Conservation (phyloP, 768 basidiomycete species). For the Ramaria sp. region DNA sequence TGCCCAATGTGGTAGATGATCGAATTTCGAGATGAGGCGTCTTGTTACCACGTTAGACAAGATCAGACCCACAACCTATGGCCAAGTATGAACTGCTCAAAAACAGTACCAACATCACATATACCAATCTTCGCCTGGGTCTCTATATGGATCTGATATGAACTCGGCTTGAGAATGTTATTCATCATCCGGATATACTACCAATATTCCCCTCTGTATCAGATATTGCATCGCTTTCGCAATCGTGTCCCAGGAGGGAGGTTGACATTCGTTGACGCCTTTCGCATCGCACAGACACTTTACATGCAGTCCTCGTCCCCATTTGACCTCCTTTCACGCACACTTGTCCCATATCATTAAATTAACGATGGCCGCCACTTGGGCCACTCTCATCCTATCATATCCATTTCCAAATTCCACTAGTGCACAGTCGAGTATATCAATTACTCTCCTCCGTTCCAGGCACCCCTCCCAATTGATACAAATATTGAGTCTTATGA, state of each 20-base stretch:
- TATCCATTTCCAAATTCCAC: slow-evolving; percentile 20
- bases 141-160: slow-evolving; percentile 89
- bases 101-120: slow-evolving; percentile 84
- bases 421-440: slow-evolving; percentile 41
- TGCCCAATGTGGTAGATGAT: slow-evolving; percentile 52
- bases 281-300: slow-evolving; percentile 50
- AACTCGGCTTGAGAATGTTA: slow-evolving; percentile 17
- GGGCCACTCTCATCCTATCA: slow-evolving; percentile 59
- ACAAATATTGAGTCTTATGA: slow-evolving; percentile 48
- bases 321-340: slow-evolving; percentile 48
- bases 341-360: slow-evolving; percentile 81
- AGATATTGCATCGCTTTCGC: slow-evolving; percentile 82
- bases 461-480: slow-evolving; percentile 56
- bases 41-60: slow-evolving; percentile 64
- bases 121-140: slow-evolving; percentile 81
- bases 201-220: slow-evolving; percentile 82
- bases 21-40: slow-evolving; percentile 54
- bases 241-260: slow-evolving; percentile 76
- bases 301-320: slow-evolving; percentile 32
- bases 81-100: slow-evolving; percentile 77
- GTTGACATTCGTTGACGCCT: slow-evolving; percentile 80
- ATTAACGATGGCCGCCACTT: slow-evolving; percentile 84
- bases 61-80: slow-evolving; percentile 83
- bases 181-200: slow-evolving; percentile 36
- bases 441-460: slow-evolving; percentile 94